A percentile compares a stretch with the other conserved stretches of the same genome.
phyloP scores from a whole-genome alignment of 202 grass and related monocot genomes.

The Zoysia matrella region DNA sequence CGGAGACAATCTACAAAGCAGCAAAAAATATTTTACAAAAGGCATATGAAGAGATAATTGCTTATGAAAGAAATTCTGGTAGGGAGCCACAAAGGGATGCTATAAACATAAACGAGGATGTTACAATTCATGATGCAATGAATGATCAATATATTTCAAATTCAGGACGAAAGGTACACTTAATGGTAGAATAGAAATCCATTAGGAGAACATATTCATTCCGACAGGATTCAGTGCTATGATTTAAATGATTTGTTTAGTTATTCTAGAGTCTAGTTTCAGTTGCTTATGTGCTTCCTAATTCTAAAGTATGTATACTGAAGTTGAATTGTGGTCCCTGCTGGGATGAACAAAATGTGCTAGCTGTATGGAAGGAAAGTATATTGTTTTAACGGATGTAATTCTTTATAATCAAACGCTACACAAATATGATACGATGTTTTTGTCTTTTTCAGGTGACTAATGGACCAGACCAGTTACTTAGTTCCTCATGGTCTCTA shows the following conservation, averaged over 20 bases:
- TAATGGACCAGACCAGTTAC: conserved; percentile 75
- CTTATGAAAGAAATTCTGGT: conserved; percentile 70
- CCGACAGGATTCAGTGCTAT: conserved; percentile 16
- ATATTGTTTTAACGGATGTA: not conserved
- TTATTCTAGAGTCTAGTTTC: not conserved
- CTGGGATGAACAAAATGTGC: conserved; percentile 5
- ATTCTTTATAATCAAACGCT: conserved; percentile 19
- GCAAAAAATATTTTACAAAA: conserved; percentile 85
- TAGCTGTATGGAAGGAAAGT: conserved; percentile 11
- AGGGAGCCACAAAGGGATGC: conserved; percentile 66
- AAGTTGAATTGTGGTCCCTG: not conserved
- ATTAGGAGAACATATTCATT: conserved; percentile 15
- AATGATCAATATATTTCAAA: conserved; percentile 74
- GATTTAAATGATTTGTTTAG: conserved; percentile 24
- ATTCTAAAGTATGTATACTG: conserved; percentile 18
- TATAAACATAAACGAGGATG: conserved; percentile 97
- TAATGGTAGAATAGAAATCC: conserved; percentile 18
- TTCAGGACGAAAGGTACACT: conserved; percentile 74
- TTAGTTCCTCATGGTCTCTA: conserved; percentile 71
- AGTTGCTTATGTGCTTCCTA: conserved; percentile 24
- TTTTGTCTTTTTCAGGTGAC: conserved; percentile 67
- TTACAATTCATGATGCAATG: conserved; percentile 71
- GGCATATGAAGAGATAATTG: conserved; percentile 78
- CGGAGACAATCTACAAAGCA: conserved; percentile 66
- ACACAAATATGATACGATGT: not conserved